These are phyloP conservation scores for Bjerkandera adusta DNA, from an alignment of 1,284 basidiomycete species.

Conservation along the genomic window DNA sequence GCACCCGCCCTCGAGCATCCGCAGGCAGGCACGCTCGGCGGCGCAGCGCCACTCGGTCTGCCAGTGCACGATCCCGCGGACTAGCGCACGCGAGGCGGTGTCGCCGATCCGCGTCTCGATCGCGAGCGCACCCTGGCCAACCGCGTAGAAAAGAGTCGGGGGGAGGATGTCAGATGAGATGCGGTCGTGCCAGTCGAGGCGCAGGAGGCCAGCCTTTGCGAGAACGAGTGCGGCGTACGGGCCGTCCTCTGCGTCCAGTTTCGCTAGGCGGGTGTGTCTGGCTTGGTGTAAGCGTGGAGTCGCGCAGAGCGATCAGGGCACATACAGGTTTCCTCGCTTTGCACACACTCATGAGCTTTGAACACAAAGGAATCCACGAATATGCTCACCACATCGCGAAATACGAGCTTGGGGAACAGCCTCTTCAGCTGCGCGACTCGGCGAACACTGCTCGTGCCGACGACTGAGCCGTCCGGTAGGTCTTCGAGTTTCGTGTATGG, in stretches of 20 bases:
- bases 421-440: conserved; percentile 89
- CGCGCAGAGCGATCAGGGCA: conserved; percentile 12
- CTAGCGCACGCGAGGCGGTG: conserved; percentile 55
- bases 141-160: conserved; percentile 84
- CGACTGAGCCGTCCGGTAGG: conserved; percentile 83
- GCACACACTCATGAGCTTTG: conserved; percentile 9
- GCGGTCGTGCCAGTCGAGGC: conserved; percentile 75
- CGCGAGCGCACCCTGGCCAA: conserved; percentile 91
- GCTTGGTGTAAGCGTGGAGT: neutral
- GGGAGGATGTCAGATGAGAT: conserved; percentile 77
- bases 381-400: conserved; percentile 78
- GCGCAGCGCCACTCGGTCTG: conserved; percentile 73
- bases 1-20: conserved; percentile 93
- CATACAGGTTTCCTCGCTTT: conserved; percentile 81
- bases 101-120: conserved; percentile 86
- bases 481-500: conserved; percentile 79
- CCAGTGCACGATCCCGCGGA: conserved; percentile 70
- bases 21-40: conserved; percentile 86
- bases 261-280: conserved; percentile 86
- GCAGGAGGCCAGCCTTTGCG: conserved; percentile 91
- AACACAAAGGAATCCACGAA: conserved; percentile 3
- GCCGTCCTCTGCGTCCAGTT: conserved; percentile 86
- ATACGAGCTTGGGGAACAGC: conserved; percentile 77
- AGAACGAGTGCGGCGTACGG: conserved; percentile 90
- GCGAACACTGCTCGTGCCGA: conserved; percentile 94